Conservation (phyloP, 768 basidiomycete genomes). For the Boletus reticuloceps region DNA sequence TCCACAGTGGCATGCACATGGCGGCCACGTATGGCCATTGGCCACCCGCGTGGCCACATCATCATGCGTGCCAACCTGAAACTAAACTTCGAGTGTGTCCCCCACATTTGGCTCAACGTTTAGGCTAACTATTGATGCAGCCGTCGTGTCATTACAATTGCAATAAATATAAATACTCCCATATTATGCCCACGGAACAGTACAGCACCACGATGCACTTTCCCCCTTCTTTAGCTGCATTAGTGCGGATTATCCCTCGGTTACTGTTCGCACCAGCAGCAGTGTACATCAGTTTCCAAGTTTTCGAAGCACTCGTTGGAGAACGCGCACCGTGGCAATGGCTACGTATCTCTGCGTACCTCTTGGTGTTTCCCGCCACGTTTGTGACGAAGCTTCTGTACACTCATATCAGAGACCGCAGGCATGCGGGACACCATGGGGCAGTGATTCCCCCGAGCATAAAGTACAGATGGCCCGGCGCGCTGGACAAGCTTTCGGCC, state of each 20-base stretch:
- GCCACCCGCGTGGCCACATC: no score
- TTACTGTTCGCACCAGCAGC: conserved; percentile 18
- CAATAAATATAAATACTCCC: no score
- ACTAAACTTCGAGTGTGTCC: no score
- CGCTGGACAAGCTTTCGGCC: conserved; percentile 42
- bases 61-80: no score
- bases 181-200: no score
- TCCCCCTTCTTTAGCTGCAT: conserved; percentile 34
- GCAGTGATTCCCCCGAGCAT: conserved; percentile 44
- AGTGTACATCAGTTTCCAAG: conserved; percentile 10
- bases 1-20: no score
- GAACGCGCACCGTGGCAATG: conserved; percentile 7
- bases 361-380: conserved; percentile 25
- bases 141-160: no score
- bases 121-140: no score
- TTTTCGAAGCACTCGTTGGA: conserved; percentile 8
- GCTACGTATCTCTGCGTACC: conserved; percentile 13
- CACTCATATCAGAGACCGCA: conserved; percentile 41
- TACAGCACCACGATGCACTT: conserved; percentile 3
- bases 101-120: no score
- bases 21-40: no score
- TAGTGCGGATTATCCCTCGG: conserved; percentile 29
- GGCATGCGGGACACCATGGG: conserved; percentile 42
- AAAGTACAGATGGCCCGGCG: conserved; percentile 41
- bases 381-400: conserved; percentile 33